Conservation (phyloP, 2,329 filamentous ascomycete genomes). For the Talaromyces sp. region DNA sequence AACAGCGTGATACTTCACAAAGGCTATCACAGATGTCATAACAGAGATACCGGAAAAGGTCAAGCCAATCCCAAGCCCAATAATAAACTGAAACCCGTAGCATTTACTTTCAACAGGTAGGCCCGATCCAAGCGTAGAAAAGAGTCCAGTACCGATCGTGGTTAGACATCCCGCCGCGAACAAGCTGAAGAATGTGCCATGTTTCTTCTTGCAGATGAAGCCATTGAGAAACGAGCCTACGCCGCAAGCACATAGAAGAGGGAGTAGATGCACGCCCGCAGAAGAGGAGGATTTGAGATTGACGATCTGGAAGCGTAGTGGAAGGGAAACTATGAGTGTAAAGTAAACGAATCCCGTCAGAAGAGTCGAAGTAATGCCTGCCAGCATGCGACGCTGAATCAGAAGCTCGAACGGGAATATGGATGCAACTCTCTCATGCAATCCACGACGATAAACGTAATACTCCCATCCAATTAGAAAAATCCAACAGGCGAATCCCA, state of each 20-base stretch:
- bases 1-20: background rate
- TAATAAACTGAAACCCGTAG: background rate
- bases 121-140: background rate
- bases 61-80: background rate
- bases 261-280: background rate
- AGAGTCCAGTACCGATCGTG: background rate
- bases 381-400: constrained; percentile 2
- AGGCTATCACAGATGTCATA: background rate
- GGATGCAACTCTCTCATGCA: background rate
- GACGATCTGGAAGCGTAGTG: constrained; percentile 6
- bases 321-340: background rate
- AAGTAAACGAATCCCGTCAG: background rate
- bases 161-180: background rate
- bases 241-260: background rate
- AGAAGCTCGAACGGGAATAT: constrained; percentile 11
- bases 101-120: background rate
- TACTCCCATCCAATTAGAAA: constrained; percentile 3
- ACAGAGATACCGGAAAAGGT: constrained; percentile 1
- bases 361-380: constrained; percentile 3
- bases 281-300: constrained; percentile 6
- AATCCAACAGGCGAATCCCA: background rate
- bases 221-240: constrained; percentile 1
- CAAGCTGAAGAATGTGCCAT: background rate
- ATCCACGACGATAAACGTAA: background rate
- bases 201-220: background rate